A percentile compares a stretch with the other conserved stretches of the same genome.
phyloP scores from a whole-genome alignment of 2,329 filamentous ascomycete species.

The Xylaria sp. region DNA sequence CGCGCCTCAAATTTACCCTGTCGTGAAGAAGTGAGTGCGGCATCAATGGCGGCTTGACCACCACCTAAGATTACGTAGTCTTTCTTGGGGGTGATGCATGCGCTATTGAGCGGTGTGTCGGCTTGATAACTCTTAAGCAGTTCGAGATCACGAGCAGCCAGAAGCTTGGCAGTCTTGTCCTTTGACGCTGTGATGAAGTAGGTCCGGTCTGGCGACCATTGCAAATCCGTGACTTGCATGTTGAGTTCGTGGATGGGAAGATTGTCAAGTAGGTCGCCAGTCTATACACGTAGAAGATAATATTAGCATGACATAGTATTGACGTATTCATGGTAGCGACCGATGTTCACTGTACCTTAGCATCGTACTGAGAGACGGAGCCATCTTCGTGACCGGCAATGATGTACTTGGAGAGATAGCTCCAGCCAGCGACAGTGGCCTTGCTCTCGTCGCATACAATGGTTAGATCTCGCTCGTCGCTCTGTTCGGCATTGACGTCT shows the following conservation, averaged over 20 bases:
- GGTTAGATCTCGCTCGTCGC: slow-evolving; percentile 80
- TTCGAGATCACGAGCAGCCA: slow-evolving; percentile 85
- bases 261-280: slow-evolving; percentile 83
- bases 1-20: slow-evolving; percentile 99
- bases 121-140: slow-evolving; percentile 91
- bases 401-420: slow-evolving; percentile 93
- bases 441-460: slow-evolving; percentile 97
- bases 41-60: slow-evolving; percentile 98
- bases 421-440: slow-evolving; percentile 97
- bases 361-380: slow-evolving; percentile 89
- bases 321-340: no score
- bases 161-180: slow-evolving; percentile 91
- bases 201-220: slow-evolving; percentile 92
- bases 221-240: slow-evolving; percentile 86
- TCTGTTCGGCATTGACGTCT: slow-evolving; percentile 85
- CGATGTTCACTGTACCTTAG: slow-evolving; percentile 68
- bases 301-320: slow-evolving; percentile 11
- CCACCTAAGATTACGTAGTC: slow-evolving; percentile 98
- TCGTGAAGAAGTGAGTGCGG: slow-evolving; percentile 90
- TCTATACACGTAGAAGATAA: slow-evolving; percentile 56
- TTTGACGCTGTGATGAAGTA: slow-evolving; percentile 99
- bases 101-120: slow-evolving; percentile 97
- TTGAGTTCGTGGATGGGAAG: slow-evolving; percentile 87
- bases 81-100: slow-evolving; percentile 92
- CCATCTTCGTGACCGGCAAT: slow-evolving; percentile 98